phyloP scores from a whole-genome alignment of 495 filamentous ascomycete genomes.

The Aspergillus nidulans region DNA sequence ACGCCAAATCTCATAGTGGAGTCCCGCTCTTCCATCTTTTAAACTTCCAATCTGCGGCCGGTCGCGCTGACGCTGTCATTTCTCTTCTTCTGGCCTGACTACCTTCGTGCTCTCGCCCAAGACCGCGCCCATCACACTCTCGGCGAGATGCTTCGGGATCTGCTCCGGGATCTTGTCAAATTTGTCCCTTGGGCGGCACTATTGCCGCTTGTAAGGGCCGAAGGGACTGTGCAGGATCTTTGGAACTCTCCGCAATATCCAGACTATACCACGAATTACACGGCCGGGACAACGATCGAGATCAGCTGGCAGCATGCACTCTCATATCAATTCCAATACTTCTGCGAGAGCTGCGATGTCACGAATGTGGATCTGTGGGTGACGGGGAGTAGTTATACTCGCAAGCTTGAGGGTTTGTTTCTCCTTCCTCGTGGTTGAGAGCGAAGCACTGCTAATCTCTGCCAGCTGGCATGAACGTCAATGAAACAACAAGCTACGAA shows the following conservation, averaged over 20 bases:
- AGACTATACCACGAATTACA: constrained; percentile 2
- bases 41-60: neutral
- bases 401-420: neutral
- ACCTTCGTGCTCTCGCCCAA: neutral
- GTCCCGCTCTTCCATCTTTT: neutral
- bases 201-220: neutral
- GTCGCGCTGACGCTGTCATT: neutral
- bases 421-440: neutral
- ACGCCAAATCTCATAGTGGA: neutral
- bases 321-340: neutral
- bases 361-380: constrained; percentile 9
- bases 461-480: constrained; percentile 4
- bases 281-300: neutral
- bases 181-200: neutral
- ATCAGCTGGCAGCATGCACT: constrained; percentile 1
- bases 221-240: constrained; percentile 5
- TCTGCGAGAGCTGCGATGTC: constrained; percentile 2
- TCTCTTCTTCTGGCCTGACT: neutral
- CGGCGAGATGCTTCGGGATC: neutral
- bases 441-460: neutral
- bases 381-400: constrained; percentile 1
- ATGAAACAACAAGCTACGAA: neutral
- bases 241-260: constrained; percentile 4
- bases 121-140: neutral
- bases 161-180: neutral